Base-by-base conservation (phyloP, 169 alveolate species). In the Plasmodium chabaudi region DNA sequence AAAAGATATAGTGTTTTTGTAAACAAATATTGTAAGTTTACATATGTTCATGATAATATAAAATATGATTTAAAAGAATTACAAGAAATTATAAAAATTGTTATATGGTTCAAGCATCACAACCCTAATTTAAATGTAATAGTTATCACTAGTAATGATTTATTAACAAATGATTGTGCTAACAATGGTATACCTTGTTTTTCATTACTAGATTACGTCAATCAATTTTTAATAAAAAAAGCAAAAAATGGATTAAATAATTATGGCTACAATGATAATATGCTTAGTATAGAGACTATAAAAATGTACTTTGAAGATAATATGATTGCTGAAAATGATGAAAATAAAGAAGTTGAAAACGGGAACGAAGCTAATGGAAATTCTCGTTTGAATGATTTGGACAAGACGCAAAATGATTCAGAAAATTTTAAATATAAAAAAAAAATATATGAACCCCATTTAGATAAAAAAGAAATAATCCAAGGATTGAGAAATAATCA, bases 401-500 rank as follows among this genome's bases (percentile, higher is more conserved):
- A 23, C 25, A 5, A 9, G n/a, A 34, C 27, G 42, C 25, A 15
- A 6, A 42, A 65, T 27, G 23, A 65, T 49, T 49, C 51, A 86
- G 23, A 95, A 72, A 87, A 88, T 88, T 59, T 89, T 73, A 93
- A 71, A 55, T 91, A 91, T 84, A 91, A 59, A 25, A 70, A 79
- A 55, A 72, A 46, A 42, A 12, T 91, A 10, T 95, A 87, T 72
- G 87, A 93, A 12, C 95, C 93, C 15, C 95, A 95, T 86, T 79
- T 95, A 17, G 55, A 92, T 19, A 89, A 84, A 57, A 90, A 87
- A 19, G 95, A 94, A 68, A 91, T 95, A 88, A 88, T 88, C 9
- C 84, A 87, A 27, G 95, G 97, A 53, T 93, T 97, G 34, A 96
- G 97, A 63, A 92, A 93, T 69, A 98, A 98, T 13, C 65, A 92